Conservation (phyloP, 495 filamentous ascomycete species). For the Podospora sp. region DNA sequence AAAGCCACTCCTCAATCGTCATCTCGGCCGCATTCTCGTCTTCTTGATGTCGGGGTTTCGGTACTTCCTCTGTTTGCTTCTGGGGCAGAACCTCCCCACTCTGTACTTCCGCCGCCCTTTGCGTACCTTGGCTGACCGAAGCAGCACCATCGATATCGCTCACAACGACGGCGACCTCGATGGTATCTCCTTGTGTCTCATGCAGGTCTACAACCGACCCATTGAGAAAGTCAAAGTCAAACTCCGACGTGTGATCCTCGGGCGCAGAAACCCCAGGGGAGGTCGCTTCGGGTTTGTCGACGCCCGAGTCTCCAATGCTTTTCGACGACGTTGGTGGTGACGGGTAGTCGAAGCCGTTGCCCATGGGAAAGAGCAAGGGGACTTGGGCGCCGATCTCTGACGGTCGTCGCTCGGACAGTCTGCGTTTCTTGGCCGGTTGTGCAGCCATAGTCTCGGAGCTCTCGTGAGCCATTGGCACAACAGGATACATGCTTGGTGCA, state of each 20-base stretch:
- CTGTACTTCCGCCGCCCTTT: neutral
- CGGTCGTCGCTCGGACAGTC: constrained; percentile 22
- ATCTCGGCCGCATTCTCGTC: constrained; percentile 29
- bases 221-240: constrained; percentile 22
- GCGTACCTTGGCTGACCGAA: neutral
- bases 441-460: neutral
- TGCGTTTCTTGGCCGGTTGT: constrained; percentile 24
- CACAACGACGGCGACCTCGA: neutral
- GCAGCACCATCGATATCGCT: neutral
- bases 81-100: neutral
- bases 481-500: neutral
- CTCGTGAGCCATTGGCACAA: constrained; percentile 11
- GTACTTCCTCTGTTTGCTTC: neutral
- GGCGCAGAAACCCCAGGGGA: neutral
- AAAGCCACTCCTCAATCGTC: constrained; percentile 39
- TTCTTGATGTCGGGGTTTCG: neutral
- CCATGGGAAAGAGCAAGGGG: neutral
- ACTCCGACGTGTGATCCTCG: constrained; percentile 10
- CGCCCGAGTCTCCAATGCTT: constrained; percentile 5
- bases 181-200: neutral
- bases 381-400: neutral
- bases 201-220: neutral
- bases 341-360: constrained; percentile 7
- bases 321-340: constrained; percentile 22
- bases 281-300: neutral